Evolutionary conservation across 441 rosid genomes (phyloP), one percentile per base, ranked within the genome.

Genomic region (Pelargonium citronellum): DNA sequence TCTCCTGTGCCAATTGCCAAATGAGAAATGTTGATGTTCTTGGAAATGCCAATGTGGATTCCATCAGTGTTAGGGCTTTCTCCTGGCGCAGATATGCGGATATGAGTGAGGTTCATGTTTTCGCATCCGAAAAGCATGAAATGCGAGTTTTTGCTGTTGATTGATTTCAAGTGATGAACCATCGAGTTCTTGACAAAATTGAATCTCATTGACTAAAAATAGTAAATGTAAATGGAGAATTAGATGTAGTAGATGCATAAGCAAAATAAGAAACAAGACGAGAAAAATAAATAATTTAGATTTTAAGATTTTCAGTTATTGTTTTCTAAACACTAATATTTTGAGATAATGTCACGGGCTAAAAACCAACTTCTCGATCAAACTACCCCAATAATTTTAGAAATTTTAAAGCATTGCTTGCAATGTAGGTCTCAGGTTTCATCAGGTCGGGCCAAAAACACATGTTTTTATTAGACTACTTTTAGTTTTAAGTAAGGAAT

Each of bases 51-150:
- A 0, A 85, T 39, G 70, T 87, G 90, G 65, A 89, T 87, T 19
- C 92, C 95, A 2, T 87, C 90, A 0, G 90, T 89, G 81, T 85
- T 86, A 63, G 70, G 57, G 71, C 90, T 86, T 0, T 69, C 67
- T 9, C 0, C 77, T 0, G 88, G 89, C 1, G 94, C 90, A 0
- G 39, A 67, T 60, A 84, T 64, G 10, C 69, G 74, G 80, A 72
- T 77, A 1, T 9, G 4, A 4, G 24, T 10, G 12, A 73, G 7
- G 43, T 27, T 49, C 60, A 73, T 0, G 30, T 30, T 2, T 0
- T 24, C 11, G 67, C 75, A 73, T 19, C 61, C 16, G n/a, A 6
- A 44, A 4, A 73, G 1, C 66, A 57, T 46, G 30, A 67, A 37
- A 65, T 60, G 71, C 60, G 47, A 41, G 60, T 24, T 58, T 67